Conservation (phyloP, 352 stramenopile species). For the Phytopythium chamaehyphon region DNA sequence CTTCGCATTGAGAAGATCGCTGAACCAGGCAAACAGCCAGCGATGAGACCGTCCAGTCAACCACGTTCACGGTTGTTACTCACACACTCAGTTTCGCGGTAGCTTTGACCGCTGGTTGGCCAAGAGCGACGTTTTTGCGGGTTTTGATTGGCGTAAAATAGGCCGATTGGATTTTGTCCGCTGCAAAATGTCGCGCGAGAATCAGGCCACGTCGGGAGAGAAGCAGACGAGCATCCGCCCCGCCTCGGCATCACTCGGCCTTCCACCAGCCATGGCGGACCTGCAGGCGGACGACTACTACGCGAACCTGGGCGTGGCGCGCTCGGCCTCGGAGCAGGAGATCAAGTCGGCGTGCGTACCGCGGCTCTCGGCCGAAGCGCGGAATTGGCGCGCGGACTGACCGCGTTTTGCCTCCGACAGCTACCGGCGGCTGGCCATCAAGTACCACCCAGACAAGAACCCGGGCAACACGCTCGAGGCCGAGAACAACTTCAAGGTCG, state of each 20-base stretch:
- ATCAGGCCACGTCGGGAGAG: background rate
- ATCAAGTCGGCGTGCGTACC: slow-evolving; percentile 80
- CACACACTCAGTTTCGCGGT: no score
- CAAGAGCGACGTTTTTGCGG: no score
- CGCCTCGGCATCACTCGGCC: no score
- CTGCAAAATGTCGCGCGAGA: no score
- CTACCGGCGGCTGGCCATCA: slow-evolving; percentile 91
- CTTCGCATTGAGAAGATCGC: no score
- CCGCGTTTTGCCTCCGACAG: slow-evolving; percentile 19
- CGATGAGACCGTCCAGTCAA: no score
- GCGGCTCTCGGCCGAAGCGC: background rate
- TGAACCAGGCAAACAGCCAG: no score
- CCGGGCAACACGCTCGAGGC: slow-evolving; percentile 73
- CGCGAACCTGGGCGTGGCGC: slow-evolving; percentile 75
- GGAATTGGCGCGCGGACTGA: background rate
- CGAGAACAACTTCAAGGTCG: slow-evolving; percentile 93
- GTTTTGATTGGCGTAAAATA: no score
- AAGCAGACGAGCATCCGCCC: no score
- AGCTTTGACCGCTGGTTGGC: no score
- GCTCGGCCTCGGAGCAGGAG: slow-evolving; percentile 63
- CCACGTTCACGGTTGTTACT: no score
- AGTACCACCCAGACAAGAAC: slow-evolving; percentile 94
- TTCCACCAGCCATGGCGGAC: slow-evolving; percentile 34
- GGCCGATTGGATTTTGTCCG: no score
- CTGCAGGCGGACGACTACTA: slow-evolving; percentile 82